Evolutionary conservation across 208 protist species (phyloP).

Genomic region (Strigomonas galati): DNA sequence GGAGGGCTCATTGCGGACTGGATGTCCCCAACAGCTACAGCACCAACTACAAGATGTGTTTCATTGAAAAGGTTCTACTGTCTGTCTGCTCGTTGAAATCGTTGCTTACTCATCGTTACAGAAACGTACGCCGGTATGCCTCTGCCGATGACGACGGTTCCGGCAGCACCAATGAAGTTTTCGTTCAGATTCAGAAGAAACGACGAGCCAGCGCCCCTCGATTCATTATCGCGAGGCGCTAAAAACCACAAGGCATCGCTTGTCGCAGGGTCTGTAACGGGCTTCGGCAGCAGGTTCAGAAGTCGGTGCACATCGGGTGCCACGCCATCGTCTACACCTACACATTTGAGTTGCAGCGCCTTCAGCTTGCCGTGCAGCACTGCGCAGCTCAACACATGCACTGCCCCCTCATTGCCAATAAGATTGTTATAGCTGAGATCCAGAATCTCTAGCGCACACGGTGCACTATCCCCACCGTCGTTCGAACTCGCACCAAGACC

Average conservation of each 20-base stretch:
- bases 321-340: slow-evolving; percentile 63
- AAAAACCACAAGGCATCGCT: neutral
- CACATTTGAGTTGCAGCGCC: slow-evolving; percentile 63
- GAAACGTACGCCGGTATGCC: slow-evolving; percentile 65
- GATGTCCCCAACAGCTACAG: no score
- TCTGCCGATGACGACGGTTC: slow-evolving; percentile 54
- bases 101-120: slow-evolving; percentile 70
- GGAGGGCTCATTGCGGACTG: no score
- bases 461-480: neutral
- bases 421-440: slow-evolving; percentile 85
- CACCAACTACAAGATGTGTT: no score
- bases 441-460: slow-evolving; percentile 52
- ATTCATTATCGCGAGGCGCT: neutral
- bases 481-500: neutral
- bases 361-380: slow-evolving; percentile 39
- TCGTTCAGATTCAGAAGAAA: slow-evolving; percentile 85
- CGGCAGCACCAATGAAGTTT: slow-evolving; percentile 68
- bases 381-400: slow-evolving; percentile 45
- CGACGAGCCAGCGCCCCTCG: slow-evolving; percentile 18
- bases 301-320: slow-evolving; percentile 37
- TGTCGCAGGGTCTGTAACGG: slow-evolving; percentile 8
- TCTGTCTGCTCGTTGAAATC: neutral
- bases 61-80: no score
- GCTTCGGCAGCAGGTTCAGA: slow-evolving; percentile 41
- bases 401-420: slow-evolving; percentile 62